Evolutionary conservation across 805 yeast species (phyloP).

Genomic region (Wickerhamomyces alni): DNA sequence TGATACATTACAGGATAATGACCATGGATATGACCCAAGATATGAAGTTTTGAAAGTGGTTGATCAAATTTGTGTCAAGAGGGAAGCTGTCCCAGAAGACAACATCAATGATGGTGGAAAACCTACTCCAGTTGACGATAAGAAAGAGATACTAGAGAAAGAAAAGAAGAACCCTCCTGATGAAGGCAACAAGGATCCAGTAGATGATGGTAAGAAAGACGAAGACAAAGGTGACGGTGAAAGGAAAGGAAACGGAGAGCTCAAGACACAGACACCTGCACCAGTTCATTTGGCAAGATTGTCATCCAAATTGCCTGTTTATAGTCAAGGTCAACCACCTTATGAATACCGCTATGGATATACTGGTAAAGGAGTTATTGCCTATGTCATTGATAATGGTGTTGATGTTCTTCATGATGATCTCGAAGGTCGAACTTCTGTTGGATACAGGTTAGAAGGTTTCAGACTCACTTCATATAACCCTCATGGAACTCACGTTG

Average conservation of each 20-base stretch:
- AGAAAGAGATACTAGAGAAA: constrained; percentile 3
- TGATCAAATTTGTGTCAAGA: too few relatives aligned
- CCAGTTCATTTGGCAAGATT: constrained; percentile 63
- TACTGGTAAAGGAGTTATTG: constrained; percentile 57
- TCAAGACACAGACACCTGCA: constrained; percentile 39
- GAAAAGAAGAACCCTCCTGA: too few relatives aligned
- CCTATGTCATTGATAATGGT: constrained; percentile 83
- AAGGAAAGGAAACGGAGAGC: too few relatives aligned
- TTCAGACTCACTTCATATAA: constrained; percentile 38
- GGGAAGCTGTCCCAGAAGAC: too few relatives aligned
- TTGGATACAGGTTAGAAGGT: constrained; percentile 55
- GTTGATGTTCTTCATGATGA: constrained; percentile 51
- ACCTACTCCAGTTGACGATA: constrained; percentile 44
- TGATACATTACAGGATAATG: too few relatives aligned
- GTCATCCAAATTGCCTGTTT: constrained; percentile 34
- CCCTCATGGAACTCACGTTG: constrained; percentile 83
- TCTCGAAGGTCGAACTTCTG: constrained; percentile 52
- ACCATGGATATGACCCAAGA: too few relatives aligned
- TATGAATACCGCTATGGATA: constrained; percentile 41
- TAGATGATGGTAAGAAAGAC: not conserved
- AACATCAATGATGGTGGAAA: too few relatives aligned
- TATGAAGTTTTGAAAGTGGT: too few relatives aligned
- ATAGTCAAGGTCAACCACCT: constrained; percentile 6
- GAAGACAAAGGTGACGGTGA: not conserved
- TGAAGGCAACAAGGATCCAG: not conserved